Percentiles rank a stretch among this genome's conserved stretches.
These are phyloP conservation scores for Pythium coloratum DNA, from an alignment of 352 stramenopile genomes.

Conservation along the genomic window DNA sequence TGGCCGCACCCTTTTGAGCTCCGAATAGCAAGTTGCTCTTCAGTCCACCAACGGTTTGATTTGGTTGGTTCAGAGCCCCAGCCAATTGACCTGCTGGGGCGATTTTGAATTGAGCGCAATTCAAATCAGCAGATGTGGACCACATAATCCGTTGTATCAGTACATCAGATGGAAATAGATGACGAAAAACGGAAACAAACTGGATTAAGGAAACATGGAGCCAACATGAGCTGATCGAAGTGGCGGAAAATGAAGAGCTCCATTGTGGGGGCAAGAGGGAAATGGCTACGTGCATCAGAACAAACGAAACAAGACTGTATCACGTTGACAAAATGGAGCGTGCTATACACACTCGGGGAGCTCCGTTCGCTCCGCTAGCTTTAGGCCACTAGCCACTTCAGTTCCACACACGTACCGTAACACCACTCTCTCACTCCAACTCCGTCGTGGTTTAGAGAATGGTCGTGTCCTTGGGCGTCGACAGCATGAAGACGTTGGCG, in stretches of 20 bases:
- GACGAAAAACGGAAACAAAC: neutral
- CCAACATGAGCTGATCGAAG: neutral
- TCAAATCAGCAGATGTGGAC: conserved; percentile 10
- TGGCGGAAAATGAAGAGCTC: neutral
- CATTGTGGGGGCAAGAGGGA: too few species aligned
- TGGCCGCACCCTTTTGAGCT: conserved; percentile 14
- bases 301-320: neutral
- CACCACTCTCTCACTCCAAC: neutral
- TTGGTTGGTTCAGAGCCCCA: conserved; percentile 33
- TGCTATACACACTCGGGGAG: neutral
- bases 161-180: neutral
- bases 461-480: conserved; percentile 47
- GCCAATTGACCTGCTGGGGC: conserved; percentile 3
- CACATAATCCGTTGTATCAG: conserved; percentile 12
- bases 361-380: conserved; percentile 3
- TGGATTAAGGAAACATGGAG: neutral
- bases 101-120: conserved; percentile 28
- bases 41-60: conserved; percentile 27
- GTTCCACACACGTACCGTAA: neutral
- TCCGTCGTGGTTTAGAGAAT: conserved; percentile 38
- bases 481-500: conserved; percentile 37
- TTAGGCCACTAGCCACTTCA: neutral
- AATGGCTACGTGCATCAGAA: neutral
- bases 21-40: conserved; percentile 16
- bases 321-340: conserved; percentile 5